Base-by-base conservation (phyloP, 352 stramenopile genomes). In the Globisporangium sylvaticum region DNA sequence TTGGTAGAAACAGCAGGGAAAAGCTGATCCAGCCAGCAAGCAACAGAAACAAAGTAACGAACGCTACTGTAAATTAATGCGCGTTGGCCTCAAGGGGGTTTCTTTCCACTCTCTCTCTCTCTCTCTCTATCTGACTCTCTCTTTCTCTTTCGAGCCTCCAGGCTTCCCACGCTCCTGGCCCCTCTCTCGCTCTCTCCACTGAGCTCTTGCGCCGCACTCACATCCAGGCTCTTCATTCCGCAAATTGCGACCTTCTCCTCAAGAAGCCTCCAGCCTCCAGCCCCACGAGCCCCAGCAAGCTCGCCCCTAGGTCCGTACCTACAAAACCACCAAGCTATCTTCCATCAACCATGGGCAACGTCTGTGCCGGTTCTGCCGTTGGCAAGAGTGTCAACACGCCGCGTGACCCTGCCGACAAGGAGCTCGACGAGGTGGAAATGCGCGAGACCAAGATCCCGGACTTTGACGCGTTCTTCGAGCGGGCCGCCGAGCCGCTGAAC, bases 331-430 rank as follows among this genome's bases (percentile, higher is more conserved):
- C 24, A 56, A 20, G 24, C 4, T 25, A 9, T 25, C 46, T 29
- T 50, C 20, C 44, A 56, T 37, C 44, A 34, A 89, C 57, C 39
- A 89, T 89, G 80, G 80, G 80, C 53, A 77, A 89, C 73, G 80
- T 87, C 39, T 89, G 80, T 53, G 83, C 76, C 57, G 77, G 78
- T 58, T 59, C 68, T 34, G 69, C 67, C 22, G 68, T 87, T n/a
- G 71, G 73, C 76, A 89, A 71, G 62, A 24, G 65, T 25, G 67
- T 69, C 0, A 67, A 64, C 31, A 62, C 60, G 52, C 42, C 69
- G 31, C 69, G 69, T n/a, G 69, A 75, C n/a, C 66, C 69, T n/a
- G 59, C 56, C 15, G 69, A 75, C 61, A 72, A 72, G 62, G 69
- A 75, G 62, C 65, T 75, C n/a, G 69, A 75, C 50, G 65, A 64